Conservation (phyloP, 257 asterid species). For the Solanum pimpinellifolium region DNA sequence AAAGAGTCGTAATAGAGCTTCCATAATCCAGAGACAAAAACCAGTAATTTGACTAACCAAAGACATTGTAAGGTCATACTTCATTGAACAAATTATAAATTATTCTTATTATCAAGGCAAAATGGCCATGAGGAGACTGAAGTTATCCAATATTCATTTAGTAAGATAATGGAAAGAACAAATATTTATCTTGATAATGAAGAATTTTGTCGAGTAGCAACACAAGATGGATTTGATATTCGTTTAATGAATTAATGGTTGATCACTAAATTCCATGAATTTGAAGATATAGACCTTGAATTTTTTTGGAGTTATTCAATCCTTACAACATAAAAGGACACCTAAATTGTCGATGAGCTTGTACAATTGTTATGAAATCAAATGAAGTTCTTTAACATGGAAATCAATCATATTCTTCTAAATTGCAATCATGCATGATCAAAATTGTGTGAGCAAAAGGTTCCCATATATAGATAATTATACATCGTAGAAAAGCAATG, state of each 20-base stretch:
- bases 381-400: too few species aligned
- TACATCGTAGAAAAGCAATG: too few species aligned
- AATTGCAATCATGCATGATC: too few species aligned
- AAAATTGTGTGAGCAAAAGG: too few species aligned
- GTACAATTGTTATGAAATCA: too few species aligned
- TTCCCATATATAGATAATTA: too few species aligned
- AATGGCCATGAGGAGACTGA: neutral
- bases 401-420: too few species aligned
- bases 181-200: neutral
- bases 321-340: too few species aligned
- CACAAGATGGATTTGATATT: neutral
- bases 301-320: too few species aligned
- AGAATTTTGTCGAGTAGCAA: neutral
- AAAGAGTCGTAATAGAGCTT: neutral
- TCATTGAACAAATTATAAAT: neutral
- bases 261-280: too few species aligned
- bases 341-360: too few species aligned
- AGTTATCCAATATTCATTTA: neutral
- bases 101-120: neutral
- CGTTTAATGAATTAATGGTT: neutral
- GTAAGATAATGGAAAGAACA: neutral
- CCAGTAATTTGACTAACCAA: neutral
- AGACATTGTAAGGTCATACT: neutral
- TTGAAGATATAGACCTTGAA: too few species aligned
- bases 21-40: neutral